These are phyloP conservation scores for Clavariopsis aquatica DNA, from an alignment of 495 filamentous ascomycete species.

Conservation along the genomic window DNA sequence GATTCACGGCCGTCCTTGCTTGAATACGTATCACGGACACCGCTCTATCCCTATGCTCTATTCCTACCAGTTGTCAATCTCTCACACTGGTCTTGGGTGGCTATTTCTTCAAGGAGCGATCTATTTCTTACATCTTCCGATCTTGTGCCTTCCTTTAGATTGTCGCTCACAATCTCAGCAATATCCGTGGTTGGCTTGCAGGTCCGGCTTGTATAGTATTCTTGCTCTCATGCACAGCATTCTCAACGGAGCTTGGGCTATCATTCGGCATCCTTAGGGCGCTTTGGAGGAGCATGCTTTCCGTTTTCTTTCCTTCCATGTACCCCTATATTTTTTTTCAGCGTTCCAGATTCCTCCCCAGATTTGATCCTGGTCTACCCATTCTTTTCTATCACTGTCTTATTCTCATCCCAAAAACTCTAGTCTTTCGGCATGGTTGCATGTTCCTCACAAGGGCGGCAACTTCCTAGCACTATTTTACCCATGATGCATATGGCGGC, in stretches of 20 bases:
- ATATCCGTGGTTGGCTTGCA: conserved; percentile 15
- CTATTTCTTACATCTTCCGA: conserved; percentile 18
- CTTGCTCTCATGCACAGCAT: conserved; percentile 19
- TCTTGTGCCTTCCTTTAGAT: conserved; percentile 7
- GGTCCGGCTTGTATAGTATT: conserved; percentile 29
- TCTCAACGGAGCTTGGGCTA: conserved; percentile 25
- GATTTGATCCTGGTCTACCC: too few species aligned
- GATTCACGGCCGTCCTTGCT: conserved; percentile 31
- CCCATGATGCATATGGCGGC: not conserved
- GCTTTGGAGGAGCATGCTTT: conserved; percentile 5
- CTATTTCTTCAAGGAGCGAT: conserved; percentile 15
- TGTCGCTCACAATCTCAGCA: conserved; percentile 11
- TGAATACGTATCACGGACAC: conserved; percentile 23
- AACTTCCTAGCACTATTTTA: conserved; percentile 8
- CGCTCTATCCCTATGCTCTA: conserved; percentile 16
- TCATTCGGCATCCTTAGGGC: conserved; percentile 30
- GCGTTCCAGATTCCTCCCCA: too few species aligned
- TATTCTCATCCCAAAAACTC: conserved; percentile 3
- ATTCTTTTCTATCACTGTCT: conserved; percentile 23
- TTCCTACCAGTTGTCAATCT: conserved; percentile 27
- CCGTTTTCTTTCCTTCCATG: conserved; percentile 7
- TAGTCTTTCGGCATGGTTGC: conserved; percentile 1
- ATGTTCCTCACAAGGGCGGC: conserved; percentile 1
- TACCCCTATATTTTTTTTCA: not conserved
- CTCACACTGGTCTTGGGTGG: conserved; percentile 26